These are phyloP conservation scores for Botryotinia calthae DNA, from an alignment of 2,329 filamentous ascomycete genomes.

Conservation along the genomic window DNA sequence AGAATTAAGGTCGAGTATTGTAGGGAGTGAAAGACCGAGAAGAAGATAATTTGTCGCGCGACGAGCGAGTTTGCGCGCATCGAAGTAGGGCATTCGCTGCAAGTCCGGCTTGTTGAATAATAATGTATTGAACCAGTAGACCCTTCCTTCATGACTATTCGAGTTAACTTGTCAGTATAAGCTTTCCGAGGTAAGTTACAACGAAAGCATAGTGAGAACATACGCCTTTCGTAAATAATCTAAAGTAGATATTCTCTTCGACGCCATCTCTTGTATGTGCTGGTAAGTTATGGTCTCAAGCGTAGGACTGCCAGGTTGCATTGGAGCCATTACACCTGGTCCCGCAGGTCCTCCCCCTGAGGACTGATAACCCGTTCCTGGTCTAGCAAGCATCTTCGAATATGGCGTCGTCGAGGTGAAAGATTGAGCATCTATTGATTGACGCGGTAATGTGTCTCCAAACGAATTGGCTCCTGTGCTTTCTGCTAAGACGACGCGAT, in stretches of 20 bases:
- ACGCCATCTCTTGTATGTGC: slow-evolving; percentile 78
- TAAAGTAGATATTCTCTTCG: slow-evolving; percentile 90
- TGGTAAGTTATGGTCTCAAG: slow-evolving; percentile 45
- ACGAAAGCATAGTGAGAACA: slow-evolving; percentile 38
- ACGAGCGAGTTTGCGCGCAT: slow-evolving; percentile 77
- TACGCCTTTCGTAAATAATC: slow-evolving; percentile 92
- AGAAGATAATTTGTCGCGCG: slow-evolving; percentile 93
- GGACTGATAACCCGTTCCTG: slow-evolving; percentile 33
- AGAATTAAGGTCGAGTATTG: slow-evolving; percentile 83
- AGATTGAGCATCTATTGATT: slow-evolving; percentile 25
- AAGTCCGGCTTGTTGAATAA: slow-evolving; percentile 85
- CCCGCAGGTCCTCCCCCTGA: slow-evolving; percentile 26
- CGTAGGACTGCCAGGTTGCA: slow-evolving; percentile 36
- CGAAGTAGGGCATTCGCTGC: slow-evolving; percentile 79
- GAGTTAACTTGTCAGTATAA: slow-evolving; percentile 5
- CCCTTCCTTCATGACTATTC: slow-evolving; percentile 79
- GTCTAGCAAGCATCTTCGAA: slow-evolving; percentile 37
- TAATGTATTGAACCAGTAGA: slow-evolving; percentile 98
- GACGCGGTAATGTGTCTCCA: slow-evolving; percentile 9
- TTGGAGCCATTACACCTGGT: slow-evolving; percentile 23
- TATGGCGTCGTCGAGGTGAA: slow-evolving; percentile 33
- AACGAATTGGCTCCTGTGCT: slow-evolving; percentile 23
- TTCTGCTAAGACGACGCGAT: slow-evolving; percentile 22
- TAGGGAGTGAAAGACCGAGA: slow-evolving; percentile 85
- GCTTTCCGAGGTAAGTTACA: not conserved